A percentile compares a stretch with the other conserved stretches of the same genome.
These are phyloP conservation scores for Trifolium pratense DNA, from an alignment of 306 rosid species.

Conservation along the genomic window DNA sequence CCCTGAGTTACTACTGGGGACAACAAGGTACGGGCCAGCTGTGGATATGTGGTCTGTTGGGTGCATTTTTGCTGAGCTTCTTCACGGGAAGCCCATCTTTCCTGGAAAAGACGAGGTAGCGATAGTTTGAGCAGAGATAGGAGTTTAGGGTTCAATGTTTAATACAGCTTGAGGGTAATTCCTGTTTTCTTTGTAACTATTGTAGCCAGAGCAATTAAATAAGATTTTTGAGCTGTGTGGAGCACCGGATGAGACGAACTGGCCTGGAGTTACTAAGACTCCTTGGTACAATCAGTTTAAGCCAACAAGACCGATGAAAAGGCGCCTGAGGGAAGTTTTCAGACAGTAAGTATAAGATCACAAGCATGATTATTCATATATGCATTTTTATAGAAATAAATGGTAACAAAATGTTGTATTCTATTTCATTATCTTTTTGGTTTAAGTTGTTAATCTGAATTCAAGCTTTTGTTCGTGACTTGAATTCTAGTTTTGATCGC, in stretches of 20 bases:
- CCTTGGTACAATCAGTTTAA: constrained; percentile 75
- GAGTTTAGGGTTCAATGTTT: not conserved
- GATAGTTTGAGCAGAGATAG: not conserved
- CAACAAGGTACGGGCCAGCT: constrained; percentile 78
- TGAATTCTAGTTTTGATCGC: constrained; percentile 53
- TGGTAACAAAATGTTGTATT: not conserved
- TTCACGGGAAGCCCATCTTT: constrained; percentile 70
- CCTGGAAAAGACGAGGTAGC: constrained; percentile 80
- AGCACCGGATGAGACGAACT: constrained; percentile 72
- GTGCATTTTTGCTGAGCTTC: constrained; percentile 81
- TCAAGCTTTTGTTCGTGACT: not conserved
- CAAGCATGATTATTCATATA: constrained; percentile 13
- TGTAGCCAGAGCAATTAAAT: constrained; percentile 73
- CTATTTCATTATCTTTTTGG: constrained; percentile 3
- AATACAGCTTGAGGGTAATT: constrained; percentile 16
- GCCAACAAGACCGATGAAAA: constrained; percentile 66
- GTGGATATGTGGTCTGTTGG: constrained; percentile 91
- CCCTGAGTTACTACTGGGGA: constrained; percentile 74
- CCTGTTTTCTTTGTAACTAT: constrained; percentile 26
- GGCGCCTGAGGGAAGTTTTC: constrained; percentile 67
- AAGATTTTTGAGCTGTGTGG: constrained; percentile 81
- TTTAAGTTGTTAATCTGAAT: not conserved
- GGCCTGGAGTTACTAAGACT: constrained; percentile 69
- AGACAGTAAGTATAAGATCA: constrained; percentile 54
- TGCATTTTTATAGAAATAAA: not conserved